Base-by-base conservation (phyloP, 1,284 basidiomycete species). In the Laetiporus sulphureus region DNA sequence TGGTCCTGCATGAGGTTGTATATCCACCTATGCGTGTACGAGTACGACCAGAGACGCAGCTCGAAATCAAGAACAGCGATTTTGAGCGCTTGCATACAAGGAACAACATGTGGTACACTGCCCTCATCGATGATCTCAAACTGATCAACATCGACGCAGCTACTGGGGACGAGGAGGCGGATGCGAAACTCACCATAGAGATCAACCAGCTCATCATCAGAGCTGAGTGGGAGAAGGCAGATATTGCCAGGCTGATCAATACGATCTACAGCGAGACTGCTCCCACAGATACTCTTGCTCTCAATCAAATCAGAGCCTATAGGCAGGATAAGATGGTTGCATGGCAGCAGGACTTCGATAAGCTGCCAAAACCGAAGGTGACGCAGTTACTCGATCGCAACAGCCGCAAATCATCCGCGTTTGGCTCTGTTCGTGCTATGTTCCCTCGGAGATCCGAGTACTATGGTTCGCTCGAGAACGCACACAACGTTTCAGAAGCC, bases 271-370 rank as follows among this genome's bases (percentile, higher is more conserved):
- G 75, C 52, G 80, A 90, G 46, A 85, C 91, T 0, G 61, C 79
- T 0, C 77, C 85, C 36, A 89, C 80, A 13, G 91, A 96, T 58
- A 94, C 92, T 1, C 73, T 97, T 30, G 87, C 84, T 35, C 72
- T 98, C 45, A 98, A 95, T 52, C 78, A 82, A 45, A 90, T 95
- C 5, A 80, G 93, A 36, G 81, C 89, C 3, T 82, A 83, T 44
- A 74, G 94, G 32, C 94, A 97, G 64, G 91, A 96, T 57, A 89
- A 87, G 62, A 92, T 96, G 39, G 91, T 97, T n/a, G 88, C 88
- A 32, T 98, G 94, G 91, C 93, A 96, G 58, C 75, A 78, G 44
- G 86, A 91, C 55, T 91, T 93, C 56, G 83, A 89, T 54, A 74
- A 73, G 41, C 67, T 80, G 44, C 85, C 83, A 2, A 86, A 82